Evolutionary conservation across 352 stramenopile genomes (phyloP).

Genomic region (Nothophytophthora sp.): DNA sequence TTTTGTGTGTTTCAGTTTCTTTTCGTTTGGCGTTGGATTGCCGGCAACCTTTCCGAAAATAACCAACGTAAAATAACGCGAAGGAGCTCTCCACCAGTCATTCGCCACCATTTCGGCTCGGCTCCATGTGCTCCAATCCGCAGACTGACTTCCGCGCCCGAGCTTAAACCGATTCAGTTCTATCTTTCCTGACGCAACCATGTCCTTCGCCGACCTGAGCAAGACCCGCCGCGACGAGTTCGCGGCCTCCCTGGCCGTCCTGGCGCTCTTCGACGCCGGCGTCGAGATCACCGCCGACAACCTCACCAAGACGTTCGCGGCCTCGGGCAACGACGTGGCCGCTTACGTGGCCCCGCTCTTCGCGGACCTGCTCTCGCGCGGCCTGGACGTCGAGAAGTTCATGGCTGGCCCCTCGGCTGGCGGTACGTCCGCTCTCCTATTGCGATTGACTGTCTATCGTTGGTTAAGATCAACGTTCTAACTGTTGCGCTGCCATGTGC

Average conservation of each 20-base stretch:
- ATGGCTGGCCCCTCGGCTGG: slow-evolving; percentile 85
- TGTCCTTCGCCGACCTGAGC: slow-evolving; percentile 85
- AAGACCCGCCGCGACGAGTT: slow-evolving; percentile 86
- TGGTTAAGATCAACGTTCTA: no score
- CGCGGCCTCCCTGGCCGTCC: slow-evolving; percentile 80
- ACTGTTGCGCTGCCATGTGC: no score
- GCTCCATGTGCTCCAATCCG: no score
- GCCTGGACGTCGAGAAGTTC: slow-evolving; percentile 89
- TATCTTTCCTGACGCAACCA: slow-evolving; percentile 66
- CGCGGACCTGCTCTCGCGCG: slow-evolving; percentile 77
- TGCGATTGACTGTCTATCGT: slow-evolving; percentile 10
- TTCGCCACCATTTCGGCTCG: slow-evolving; percentile 43
- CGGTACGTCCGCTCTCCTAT: slow-evolving; percentile 26
- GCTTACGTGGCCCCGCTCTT: slow-evolving; percentile 84
- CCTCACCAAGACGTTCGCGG: slow-evolving; percentile 69
- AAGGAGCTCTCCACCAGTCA: slow-evolving; percentile 72
- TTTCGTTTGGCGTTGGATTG: slow-evolving; percentile 18
- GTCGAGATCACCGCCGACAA: slow-evolving; percentile 83
- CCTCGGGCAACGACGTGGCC: slow-evolving; percentile 79
- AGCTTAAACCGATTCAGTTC: slow-evolving; percentile 91
- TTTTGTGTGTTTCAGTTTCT: not conserved
- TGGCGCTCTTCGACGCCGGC: slow-evolving; percentile 76
- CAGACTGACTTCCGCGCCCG: slow-evolving; percentile 77
- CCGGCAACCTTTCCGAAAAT: not conserved
- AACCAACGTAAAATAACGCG: slow-evolving; percentile 22